A percentile compares a stretch with the other conserved stretches of the same genome.
Evolutionary conservation across 2,329 filamentous ascomycete genomes (phyloP).

Genomic region (Cladobotryum protrusum): DNA sequence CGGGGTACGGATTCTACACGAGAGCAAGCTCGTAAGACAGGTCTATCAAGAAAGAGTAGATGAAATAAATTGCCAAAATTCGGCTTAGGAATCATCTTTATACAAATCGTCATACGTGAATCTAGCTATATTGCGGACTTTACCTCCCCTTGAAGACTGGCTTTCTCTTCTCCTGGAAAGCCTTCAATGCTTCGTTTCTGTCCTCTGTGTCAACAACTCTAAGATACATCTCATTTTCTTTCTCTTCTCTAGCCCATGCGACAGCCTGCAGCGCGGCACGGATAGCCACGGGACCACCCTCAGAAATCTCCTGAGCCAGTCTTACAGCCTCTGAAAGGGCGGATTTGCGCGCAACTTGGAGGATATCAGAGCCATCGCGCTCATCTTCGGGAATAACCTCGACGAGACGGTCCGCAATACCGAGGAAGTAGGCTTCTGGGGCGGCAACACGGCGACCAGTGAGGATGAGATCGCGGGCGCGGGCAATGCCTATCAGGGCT

Average conservation of each 20-base stretch:
- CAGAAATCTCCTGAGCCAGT: slow-evolving; percentile 78
- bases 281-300: slow-evolving; percentile 80
- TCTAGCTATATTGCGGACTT: slow-evolving; percentile 7
- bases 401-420: slow-evolving; percentile 83
- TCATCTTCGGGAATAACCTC: slow-evolving; percentile 61
- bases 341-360: slow-evolving; percentile 55
- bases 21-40: too few species aligned
- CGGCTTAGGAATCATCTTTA: too few species aligned
- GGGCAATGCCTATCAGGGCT: slow-evolving; percentile 67
- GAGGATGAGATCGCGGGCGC: slow-evolving; percentile 84
- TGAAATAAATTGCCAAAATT: too few species aligned
- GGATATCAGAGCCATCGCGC: slow-evolving; percentile 36
- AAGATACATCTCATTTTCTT: slow-evolving; percentile 85
- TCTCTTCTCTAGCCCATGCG: slow-evolving; percentile 61
- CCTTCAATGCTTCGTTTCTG: slow-evolving; percentile 77
- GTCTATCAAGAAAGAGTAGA: too few species aligned
- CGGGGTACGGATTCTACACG: too few species aligned
- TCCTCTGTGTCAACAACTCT: slow-evolving; percentile 79
- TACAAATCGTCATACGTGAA: not conserved
- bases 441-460: slow-evolving; percentile 82
- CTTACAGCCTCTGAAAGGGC: slow-evolving; percentile 71
- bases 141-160: slow-evolving; percentile 52
- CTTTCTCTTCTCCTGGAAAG: slow-evolving; percentile 65
- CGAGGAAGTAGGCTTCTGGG: slow-evolving; percentile 84
- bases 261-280: slow-evolving; percentile 76